Percentiles rank a stretch among this genome's conserved stretches.
phyloP scores from a whole-genome alignment of 192 early-diverging fungal genomes.

The Piromyces finnis region DNA sequence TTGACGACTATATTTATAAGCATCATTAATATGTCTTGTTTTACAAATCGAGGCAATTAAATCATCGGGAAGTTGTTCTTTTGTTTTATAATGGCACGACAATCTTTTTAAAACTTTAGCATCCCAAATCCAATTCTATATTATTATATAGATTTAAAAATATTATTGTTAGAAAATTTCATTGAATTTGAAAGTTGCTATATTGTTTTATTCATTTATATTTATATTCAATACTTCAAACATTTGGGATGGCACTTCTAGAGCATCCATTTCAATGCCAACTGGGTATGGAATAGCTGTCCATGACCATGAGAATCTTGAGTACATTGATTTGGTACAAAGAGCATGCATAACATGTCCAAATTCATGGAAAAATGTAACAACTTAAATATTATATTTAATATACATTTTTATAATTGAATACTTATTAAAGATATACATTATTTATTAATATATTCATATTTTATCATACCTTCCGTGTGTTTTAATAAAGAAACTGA shows the following conservation, averaged over 20 bases:
- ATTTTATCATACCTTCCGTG: neutral
- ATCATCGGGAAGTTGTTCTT: neutral
- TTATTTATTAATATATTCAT: too few relatives aligned
- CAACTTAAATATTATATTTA: too few relatives aligned
- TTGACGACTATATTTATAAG: constrained; percentile 3
- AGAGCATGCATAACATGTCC: constrained; percentile 2
- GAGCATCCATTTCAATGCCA: constrained; percentile 4
- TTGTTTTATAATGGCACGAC: neutral
- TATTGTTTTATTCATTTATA: too few relatives aligned
- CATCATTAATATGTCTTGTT: neutral
- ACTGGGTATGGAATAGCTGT: constrained; percentile 3
- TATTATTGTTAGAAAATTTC: too few relatives aligned
- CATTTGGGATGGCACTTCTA: constrained; percentile 4
- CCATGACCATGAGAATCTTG: constrained; percentile 1
- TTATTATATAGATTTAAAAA: too few relatives aligned
- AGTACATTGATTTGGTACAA: neutral
- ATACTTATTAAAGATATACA: too few relatives aligned
- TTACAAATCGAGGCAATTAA: neutral
- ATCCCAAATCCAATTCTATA: constrained; percentile 1
- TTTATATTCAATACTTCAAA: neutral
- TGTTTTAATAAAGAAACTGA: neutral
- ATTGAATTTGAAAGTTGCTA: too few relatives aligned
- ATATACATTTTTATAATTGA: too few relatives aligned
- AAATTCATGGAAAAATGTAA: constrained; percentile 3
- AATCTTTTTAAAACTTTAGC: neutral